A percentile compares a stretch with the other conserved stretches of the same genome.
These are phyloP conservation scores for Agaricus sinodeliciosus DNA, from an alignment of 768 basidiomycete genomes.

Conservation along the genomic window DNA sequence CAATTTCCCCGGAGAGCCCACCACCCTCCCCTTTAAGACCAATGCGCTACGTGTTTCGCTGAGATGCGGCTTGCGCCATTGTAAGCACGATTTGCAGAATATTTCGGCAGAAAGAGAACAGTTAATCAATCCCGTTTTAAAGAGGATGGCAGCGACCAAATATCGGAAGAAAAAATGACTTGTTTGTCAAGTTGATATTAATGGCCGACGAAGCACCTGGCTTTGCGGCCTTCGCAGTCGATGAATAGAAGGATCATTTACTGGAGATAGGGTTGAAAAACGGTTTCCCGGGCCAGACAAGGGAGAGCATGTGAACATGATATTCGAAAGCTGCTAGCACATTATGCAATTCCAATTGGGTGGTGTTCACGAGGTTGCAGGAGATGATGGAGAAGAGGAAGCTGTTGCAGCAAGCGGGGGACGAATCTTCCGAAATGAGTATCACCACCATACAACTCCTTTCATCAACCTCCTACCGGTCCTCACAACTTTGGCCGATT, in stretches of 20 bases:
- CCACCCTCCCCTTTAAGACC: background rate
- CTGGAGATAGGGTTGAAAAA: no score
- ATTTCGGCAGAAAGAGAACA: background rate
- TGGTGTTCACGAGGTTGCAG: no score
- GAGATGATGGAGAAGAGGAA: no score
- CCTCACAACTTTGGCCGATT: conserved; percentile 55
- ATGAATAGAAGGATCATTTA: background rate
- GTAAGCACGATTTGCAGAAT: no score
- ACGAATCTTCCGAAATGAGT: no score
- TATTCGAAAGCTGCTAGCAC: no score
- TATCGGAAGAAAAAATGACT: conserved; percentile 4
- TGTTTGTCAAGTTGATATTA: background rate
- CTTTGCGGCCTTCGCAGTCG: background rate
- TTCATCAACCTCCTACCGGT: conserved; percentile 70
- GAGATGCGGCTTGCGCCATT: background rate
- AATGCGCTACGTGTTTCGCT: background rate
- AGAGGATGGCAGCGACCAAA: background rate
- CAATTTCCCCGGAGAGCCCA: conserved; percentile 7
- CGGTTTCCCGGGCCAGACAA: no score
- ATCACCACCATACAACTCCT: conserved; percentile 61
- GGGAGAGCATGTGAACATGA: no score
- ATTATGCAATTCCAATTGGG: no score
- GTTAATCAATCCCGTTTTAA: background rate
- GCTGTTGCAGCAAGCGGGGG: background rate
- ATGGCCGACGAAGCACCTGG: background rate